phyloP scores from a whole-genome alignment of 257 asterid genomes.

The Verbena officinalis region DNA sequence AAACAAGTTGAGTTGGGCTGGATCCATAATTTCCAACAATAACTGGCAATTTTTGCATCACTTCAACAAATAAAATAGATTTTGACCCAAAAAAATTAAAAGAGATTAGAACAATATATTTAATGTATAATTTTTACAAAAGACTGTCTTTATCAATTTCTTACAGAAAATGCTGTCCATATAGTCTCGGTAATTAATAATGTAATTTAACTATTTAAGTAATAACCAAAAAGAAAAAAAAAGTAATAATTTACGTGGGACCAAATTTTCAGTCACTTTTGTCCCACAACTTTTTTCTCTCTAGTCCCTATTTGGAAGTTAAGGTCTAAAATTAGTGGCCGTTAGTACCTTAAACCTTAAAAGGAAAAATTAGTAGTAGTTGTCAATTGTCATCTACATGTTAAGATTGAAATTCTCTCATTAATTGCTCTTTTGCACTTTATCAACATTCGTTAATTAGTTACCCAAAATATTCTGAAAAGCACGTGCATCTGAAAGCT shows the following conservation, averaged over 20 bases:
- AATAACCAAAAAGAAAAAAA: no score
- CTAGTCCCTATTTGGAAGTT: background rate
- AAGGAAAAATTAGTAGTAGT: background rate
- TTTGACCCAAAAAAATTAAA: no score
- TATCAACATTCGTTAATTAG: slow-evolving; percentile 26
- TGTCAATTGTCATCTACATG: background rate
- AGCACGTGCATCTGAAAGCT: slow-evolving; percentile 42
- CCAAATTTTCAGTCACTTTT: background rate
- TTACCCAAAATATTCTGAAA: slow-evolving; percentile 8
- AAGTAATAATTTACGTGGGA: background rate
- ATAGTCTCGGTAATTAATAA: no score
- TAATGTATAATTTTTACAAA: no score
- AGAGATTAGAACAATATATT: no score
- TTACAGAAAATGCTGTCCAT: no score
- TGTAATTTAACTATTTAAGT: no score
- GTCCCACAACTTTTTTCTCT: background rate
- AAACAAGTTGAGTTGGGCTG: no score
- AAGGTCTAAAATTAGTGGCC: background rate
- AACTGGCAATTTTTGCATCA: no score
- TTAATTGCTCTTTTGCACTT: slow-evolving; percentile 5
- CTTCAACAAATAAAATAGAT: no score
- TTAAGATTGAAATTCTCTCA: background rate
- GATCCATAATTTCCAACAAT: no score
- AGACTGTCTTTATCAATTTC: no score
- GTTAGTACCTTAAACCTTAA: background rate